A percentile compares a stretch with the other conserved stretches of the same genome.
phyloP scores from a whole-genome alignment of 2,329 filamentous ascomycete species.

The Xylaria sp. region DNA sequence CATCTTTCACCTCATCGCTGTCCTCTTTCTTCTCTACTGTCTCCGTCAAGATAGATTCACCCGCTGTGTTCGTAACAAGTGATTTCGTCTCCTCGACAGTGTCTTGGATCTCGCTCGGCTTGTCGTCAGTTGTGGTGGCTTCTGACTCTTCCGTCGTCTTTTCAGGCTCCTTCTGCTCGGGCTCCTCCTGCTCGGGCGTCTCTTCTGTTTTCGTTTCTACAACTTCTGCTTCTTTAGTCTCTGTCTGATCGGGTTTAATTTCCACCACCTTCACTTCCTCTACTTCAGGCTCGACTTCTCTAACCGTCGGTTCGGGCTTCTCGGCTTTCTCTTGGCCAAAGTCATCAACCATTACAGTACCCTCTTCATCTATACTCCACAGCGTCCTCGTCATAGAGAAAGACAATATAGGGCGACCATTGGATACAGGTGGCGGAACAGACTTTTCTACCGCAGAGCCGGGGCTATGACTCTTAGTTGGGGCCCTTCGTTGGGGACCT shows the following conservation, averaged over 20 bases:
- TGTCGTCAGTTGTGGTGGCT: conserved; percentile 26
- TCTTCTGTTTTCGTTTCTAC: conserved; percentile 22
- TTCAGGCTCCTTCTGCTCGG: conserved; percentile 25
- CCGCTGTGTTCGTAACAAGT: conserved; percentile 47
- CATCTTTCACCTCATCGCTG: conserved; percentile 45
- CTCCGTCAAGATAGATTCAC: conserved; percentile 48
- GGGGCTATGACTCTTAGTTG: conserved; percentile 61
- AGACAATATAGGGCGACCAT: conserved; percentile 53
- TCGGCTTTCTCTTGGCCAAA: conserved; percentile 31
- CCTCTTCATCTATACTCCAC: conserved; percentile 65
- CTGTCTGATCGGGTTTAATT: conserved; percentile 15
- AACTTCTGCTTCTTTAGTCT: conserved; percentile 19
- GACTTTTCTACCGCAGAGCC: conserved; percentile 43
- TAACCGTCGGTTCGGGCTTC: conserved; percentile 27
- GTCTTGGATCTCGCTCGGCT: conserved; percentile 31
- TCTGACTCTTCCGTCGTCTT: conserved; percentile 18
- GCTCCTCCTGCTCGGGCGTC: conserved; percentile 24
- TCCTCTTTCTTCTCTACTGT: conserved; percentile 45
- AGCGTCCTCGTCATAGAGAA: conserved; percentile 60
- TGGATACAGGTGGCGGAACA: conserved; percentile 46
- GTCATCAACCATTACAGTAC: conserved; percentile 55
- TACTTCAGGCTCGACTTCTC: conserved; percentile 25
- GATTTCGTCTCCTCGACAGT: conserved; percentile 46
- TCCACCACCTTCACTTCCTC: conserved; percentile 21
- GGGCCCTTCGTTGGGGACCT: conserved; percentile 82